Evolutionary conservation across 2,329 filamentous ascomycete genomes (phyloP).

Genomic region (Colletotrichum camelliae): DNA sequence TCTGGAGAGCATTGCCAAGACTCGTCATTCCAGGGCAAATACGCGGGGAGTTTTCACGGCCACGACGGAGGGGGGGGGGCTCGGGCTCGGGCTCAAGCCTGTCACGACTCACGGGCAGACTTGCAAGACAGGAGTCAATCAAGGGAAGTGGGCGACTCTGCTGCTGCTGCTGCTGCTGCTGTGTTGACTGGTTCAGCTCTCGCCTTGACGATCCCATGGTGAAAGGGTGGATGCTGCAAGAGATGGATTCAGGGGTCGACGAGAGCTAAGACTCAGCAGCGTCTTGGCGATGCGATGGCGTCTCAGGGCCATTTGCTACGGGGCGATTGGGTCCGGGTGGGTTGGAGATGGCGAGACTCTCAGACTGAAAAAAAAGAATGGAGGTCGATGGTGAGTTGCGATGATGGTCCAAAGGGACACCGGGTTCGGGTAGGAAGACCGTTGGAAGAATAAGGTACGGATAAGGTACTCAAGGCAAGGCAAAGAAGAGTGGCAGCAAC

Average conservation of each 20-base stretch:
- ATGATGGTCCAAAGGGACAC: background rate
- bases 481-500: background rate
- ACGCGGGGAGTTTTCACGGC: background rate
- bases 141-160: background rate
- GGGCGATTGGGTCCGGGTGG: background rate
- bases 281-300: constrained; percentile 19
- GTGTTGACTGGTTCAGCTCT: background rate
- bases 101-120: background rate
- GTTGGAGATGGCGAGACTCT: background rate
- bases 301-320: background rate
- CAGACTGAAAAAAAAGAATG: background rate
- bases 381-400: background rate
- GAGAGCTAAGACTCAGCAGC: constrained; percentile 16
- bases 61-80: background rate
- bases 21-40: background rate
- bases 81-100: background rate
- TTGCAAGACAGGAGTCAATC: background rate
- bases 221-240: background rate
- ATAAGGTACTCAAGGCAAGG: background rate
- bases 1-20: constrained; percentile 1
- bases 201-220: background rate
- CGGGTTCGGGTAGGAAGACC: background rate
- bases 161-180: background rate
- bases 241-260: constrained; percentile 1
- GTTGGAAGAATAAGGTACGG: background rate